Base-by-base conservation (phyloP, 2,329 filamentous ascomycete genomes). In the Colletotrichum lentis region DNA sequence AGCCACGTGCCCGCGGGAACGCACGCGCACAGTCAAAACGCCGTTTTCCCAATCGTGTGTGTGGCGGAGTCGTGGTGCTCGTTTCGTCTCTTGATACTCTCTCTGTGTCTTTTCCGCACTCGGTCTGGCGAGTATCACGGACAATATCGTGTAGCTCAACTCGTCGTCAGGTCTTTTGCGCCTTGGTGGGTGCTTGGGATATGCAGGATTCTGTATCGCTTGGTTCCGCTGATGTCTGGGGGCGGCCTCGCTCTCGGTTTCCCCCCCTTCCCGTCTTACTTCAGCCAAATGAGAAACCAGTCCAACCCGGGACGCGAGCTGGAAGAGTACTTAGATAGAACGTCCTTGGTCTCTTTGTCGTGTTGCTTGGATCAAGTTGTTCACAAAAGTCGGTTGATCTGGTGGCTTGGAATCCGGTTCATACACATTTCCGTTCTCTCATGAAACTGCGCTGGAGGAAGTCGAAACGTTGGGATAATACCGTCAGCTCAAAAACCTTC, bases 1-100 rank as follows among this genome's bases (percentile, higher is more conserved):
- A n/a, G 22, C 63, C 43, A 66, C 57, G 58, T 62, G 63, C 63
- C 35, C 50, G 50, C 50, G 50, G 43, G 35, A 37, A 50, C 43
- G 50, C 24, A 44, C 44, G 22, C 57, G 24, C 62, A 47, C 22
- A 50, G 39, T 47, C 44, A 7, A 53, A 58, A 59, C 37, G 37
- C n/a, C 46, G 54, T 20, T 53, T 39, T 64, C 6, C 56, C 18
- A 22, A 14, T 47, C n/a, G 24, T 39, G 22, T 35, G 41, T 10
- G 31, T 10, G 10, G 31, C 31, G 47, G 27, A 46, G 24, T 27
- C 55, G 47, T 49, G 18, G 12, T 14, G 27, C n/a, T 31, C 27
- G 35, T 55, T 41, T 59, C 39, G 59, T 44, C 39, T 46, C 57
- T 60, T 53, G 20, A 20, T 20, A 10, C 7, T 16, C 16, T 35